A percentile compares a stretch with the other conserved stretches of the same genome.
Evolutionary conservation across 169 alveolate species (phyloP).

Genomic region (Eimeria tenella): DNA sequence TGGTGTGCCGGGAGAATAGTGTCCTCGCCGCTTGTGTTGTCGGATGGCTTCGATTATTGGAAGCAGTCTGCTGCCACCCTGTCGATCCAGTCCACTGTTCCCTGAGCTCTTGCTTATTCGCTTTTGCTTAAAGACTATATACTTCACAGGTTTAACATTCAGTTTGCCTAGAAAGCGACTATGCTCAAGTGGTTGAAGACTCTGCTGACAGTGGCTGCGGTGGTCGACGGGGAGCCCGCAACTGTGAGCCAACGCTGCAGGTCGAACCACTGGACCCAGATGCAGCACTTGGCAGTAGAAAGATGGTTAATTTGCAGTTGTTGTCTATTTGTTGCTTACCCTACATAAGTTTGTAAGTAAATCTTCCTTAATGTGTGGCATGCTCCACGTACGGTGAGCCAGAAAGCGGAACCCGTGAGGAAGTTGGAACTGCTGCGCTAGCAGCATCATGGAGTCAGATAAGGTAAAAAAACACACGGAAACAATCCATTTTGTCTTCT

Average conservation of each 20-base stretch:
- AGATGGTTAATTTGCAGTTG: too few relatives aligned
- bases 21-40: too few relatives aligned
- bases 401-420: too few relatives aligned
- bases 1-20: too few relatives aligned
- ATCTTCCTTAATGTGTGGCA: too few relatives aligned
- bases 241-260: background rate
- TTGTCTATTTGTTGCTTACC: too few relatives aligned
- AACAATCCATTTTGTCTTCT: too few relatives aligned
- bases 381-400: too few relatives aligned
- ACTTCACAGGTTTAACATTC: background rate
- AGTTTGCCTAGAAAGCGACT: background rate
- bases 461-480: background rate
- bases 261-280: slow-evolving; percentile 47
- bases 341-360: too few relatives aligned
- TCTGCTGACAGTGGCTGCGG: background rate
- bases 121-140: background rate
- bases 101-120: background rate
- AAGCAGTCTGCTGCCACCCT: too few relatives aligned
- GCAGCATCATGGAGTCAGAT: background rate
- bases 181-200: background rate
- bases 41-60: too few relatives aligned
- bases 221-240: slow-evolving; percentile 30
- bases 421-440: too few relatives aligned
- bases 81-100: background rate
- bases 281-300: background rate